These are phyloP conservation scores for Scheffersomyces amazonensis DNA, from an alignment of 805 yeast species.

Conservation along the genomic window DNA sequence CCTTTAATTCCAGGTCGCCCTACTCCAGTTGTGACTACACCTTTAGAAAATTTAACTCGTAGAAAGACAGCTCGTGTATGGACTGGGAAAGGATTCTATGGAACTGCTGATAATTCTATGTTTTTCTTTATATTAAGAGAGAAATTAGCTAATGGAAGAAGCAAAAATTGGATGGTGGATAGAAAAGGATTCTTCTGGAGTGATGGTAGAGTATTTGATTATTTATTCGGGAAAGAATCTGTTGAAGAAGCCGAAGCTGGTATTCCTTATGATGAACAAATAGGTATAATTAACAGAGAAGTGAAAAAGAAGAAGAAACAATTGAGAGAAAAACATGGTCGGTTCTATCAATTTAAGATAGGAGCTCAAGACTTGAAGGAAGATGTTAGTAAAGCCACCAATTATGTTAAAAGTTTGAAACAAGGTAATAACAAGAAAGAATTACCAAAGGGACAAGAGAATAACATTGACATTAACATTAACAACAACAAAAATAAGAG, in stretches of 20 bases:
- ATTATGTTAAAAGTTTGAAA: constrained; percentile 16
- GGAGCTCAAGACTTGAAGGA: constrained; percentile 28
- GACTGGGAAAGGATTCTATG: constrained; percentile 87
- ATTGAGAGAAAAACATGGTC: constrained; percentile 53
- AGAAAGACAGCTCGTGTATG: constrained; percentile 66
- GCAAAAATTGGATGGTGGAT: constrained; percentile 73
- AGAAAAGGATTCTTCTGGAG: constrained; percentile 92
- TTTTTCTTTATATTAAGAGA: constrained; percentile 75
- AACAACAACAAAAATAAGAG: too few species aligned
- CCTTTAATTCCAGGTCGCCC: constrained; percentile 74
- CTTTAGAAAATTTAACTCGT: constrained; percentile 52
- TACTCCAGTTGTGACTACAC: constrained; percentile 70
- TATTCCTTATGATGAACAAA: constrained; percentile 56
- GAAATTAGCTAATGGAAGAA: constrained; percentile 26
- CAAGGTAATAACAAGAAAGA: constrained; percentile 1
- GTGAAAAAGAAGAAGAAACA: constrained; percentile 48
- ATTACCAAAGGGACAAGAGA: constrained; percentile 3
- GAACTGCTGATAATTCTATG: constrained; percentile 70
- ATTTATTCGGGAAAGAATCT: constrained; percentile 75
- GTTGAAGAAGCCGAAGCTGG: constrained; percentile 76
- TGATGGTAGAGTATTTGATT: constrained; percentile 82
- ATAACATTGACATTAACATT: not conserved
- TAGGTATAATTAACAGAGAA: constrained; percentile 46
- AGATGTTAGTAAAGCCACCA: constrained; percentile 22
- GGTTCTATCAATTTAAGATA: constrained; percentile 56